Percentiles rank a stretch among this genome's conserved stretches.
Conservation (phyloP, 2,329 filamentous ascomycete species). For the Aciculosporium take region DNA sequence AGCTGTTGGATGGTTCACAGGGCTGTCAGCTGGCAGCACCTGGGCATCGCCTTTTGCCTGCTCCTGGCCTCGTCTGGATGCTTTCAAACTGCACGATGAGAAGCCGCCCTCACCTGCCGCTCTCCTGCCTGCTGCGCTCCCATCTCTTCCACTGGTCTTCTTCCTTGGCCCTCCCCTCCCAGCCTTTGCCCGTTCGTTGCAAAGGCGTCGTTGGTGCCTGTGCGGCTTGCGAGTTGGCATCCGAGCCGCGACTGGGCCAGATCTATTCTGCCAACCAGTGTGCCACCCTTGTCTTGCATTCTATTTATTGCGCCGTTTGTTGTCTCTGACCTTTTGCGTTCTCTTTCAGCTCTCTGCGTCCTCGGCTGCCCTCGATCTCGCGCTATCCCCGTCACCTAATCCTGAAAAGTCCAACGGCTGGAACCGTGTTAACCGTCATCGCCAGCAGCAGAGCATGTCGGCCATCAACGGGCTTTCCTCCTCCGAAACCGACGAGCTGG, state of each 20-base stretch:
- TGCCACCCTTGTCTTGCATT: conserved; percentile 6
- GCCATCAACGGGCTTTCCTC: conserved; percentile 28
- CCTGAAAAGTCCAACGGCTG: conserved; percentile 43
- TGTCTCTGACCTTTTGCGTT: conserved; percentile 20
- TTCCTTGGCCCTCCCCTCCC: background rate
- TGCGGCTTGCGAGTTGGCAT: background rate
- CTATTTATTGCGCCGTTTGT: conserved; percentile 9
- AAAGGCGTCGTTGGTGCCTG: background rate
- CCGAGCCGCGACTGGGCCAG: background rate
- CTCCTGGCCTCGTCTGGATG: background rate
- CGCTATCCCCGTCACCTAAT: conserved; percentile 51
- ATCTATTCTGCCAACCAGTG: background rate
- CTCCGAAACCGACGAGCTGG: conserved; percentile 30
- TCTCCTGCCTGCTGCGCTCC: background rate
- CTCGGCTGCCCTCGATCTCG: conserved; percentile 67
- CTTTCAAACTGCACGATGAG: background rate
- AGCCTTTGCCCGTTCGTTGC: background rate
- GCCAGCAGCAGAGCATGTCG: conserved; percentile 46
- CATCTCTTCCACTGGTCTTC: too few relatives aligned
- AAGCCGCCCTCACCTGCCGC: background rate
- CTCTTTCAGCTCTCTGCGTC: conserved; percentile 58
- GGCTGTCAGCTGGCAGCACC: conserved; percentile 1
- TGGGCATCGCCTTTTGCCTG: background rate
- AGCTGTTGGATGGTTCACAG: too few relatives aligned
- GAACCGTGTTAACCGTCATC: conserved; percentile 50